A percentile compares a stretch with the other conserved stretches of the same genome.
Evolutionary conservation across 192 early-diverging fungal genomes (phyloP).

Genomic region (Glomus cerebriforme): DNA sequence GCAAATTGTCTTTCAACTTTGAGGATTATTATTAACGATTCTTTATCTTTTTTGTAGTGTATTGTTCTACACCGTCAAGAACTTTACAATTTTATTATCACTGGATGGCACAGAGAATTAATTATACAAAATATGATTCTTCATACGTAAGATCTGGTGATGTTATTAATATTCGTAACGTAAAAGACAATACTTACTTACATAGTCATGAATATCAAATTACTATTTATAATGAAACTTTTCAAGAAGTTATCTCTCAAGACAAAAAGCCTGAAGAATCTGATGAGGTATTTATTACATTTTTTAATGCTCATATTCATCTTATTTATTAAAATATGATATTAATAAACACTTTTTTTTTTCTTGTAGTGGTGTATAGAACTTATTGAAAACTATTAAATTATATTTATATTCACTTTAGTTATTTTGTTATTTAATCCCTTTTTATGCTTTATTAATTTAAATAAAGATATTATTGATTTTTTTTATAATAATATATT

Average conservation of each 20-base stretch:
- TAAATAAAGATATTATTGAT: too few relatives aligned
- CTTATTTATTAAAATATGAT: not conserved
- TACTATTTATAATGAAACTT: not conserved
- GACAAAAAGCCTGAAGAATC: not conserved
- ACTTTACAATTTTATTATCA: not conserved
- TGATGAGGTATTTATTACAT: not conserved
- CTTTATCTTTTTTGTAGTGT: not conserved
- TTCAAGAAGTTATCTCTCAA: not conserved
- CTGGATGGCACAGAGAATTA: not conserved
- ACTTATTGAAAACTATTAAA: not conserved
- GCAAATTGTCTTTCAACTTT: not conserved
- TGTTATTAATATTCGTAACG: not conserved
- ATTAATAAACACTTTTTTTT: not conserved
- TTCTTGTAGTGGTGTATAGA: not conserved
- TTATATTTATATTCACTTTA: not conserved
- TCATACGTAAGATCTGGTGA: not conserved
- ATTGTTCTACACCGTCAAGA: not conserved
- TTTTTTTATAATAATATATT: too few relatives aligned
- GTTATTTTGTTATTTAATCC: too few relatives aligned
- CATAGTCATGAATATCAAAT: not conserved
- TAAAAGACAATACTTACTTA: not conserved
- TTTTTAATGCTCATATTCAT: not conserved
- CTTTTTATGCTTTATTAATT: too few relatives aligned
- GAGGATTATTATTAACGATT: not conserved
- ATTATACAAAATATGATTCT: not conserved